Base-by-base conservation (phyloP, 352 stramenopile species). In the Phytopythium ostracodes region DNA sequence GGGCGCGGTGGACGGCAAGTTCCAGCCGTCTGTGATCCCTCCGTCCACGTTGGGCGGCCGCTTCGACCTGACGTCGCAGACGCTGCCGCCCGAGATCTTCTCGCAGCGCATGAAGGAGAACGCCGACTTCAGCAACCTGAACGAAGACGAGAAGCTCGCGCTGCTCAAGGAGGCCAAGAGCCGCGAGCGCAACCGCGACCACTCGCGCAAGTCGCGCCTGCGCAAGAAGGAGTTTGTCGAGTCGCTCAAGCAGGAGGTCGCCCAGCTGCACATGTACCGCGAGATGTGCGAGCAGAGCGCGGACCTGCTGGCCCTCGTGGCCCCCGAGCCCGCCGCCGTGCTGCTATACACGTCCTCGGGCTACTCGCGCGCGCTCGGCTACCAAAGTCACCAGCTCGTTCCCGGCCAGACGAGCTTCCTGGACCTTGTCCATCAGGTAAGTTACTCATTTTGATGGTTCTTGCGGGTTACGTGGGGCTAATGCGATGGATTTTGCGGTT, bases 181-280 rank as follows among this genome's bases (percentile, higher is more conserved):
- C 22, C 79, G 92, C 18, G 91, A 98, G 68, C 84, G 94, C 50
- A 98, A 98, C 75, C 86, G 93, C 43, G 93, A 98, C 68, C 94
- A 98, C 76, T 97, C 94, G 55, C 89, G 94, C 73, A 98, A 98
- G 76, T 98, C 92, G 56, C 86, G 94, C 14, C 72, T 96, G 57
- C 86, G 94, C 51, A 98, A 98, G 69, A 98, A 98, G 71, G 91
- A 94, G 50, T 98, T 97, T 60, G 81, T 98, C 33, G 93, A 98
- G 68, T 93, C 86, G 60, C 81, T 98, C 40, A 98, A 98, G 73
- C 75, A 87, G 56, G 81, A 94, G 51, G 83, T 92, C 31, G 72
- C 84, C 62, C 83, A 94, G 64, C 68, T 92, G 47, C 81, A 92
- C 65, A 87, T 94, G 60, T 94, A 92, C 67, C 83, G 92, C 71